Evolutionary conservation across 1,284 basidiomycete genomes (phyloP), one percentile per base, ranked within the genome.

Genomic region (Sanghuangporus sanghuang): DNA sequence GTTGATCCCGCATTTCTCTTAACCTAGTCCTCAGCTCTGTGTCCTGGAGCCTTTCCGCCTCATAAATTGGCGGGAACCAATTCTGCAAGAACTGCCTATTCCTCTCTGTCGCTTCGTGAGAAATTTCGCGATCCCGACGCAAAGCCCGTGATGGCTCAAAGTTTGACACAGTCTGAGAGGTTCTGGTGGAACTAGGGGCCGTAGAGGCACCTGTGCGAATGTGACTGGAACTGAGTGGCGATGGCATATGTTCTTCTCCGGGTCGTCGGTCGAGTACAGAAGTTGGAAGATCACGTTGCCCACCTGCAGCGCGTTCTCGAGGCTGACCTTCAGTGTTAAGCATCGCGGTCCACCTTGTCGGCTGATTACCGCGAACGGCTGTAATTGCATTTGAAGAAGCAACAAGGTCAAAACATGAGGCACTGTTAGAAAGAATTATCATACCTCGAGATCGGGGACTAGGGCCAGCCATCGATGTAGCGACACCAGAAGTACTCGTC

Each of bases 1-100:
- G 42, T 18, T 18, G 49, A 16, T 63, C 62, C 3, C 62, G 56
- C 21, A 59, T 16, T 35, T 61, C 60, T 27, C 60, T 27, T 6
- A 61, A 14, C n/a, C 49, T 61, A n/a, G 60, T 39, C 12, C 50
- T 39, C 14, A 12, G 2, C 44, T 38, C 54, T n/a, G 54, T 32
- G 8, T 8, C 44, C 48, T 44, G 27, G 35, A 27, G 18, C 23
- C 49, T 52, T 7, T 21, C 49, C 21, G 18, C 49, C 21, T 52
- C 49, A 52, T 3, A 12, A 9, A 23, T 52, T 11, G 49, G 49
- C n/a, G 49, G 49, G 49, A 52, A 23, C 49, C 49, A 27, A 7
- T 23, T 52, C 8, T 52, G 21, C 21, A 42, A 21, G 8, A 56
- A 38, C 35, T 32, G 35, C 36, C 35, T 32, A 14, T 21, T 14